Conservation (phyloP, 176 grass and related monocot genomes). For the Zea mays region Zm-B73-REFERENCE-NAM-5.0 NC_050102.1:183947001-183947500, state of each 20-base stretch:
- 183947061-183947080: background rate
- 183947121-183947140: conserved; percentile 62
- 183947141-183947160: conserved; percentile 26
- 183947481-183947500: no score
- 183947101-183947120: conserved; percentile 31
- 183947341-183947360: conserved; percentile 73
- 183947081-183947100: conserved; percentile 18
- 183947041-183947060: conserved; percentile 41
- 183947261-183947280: conserved; percentile 73
- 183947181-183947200: background rate
- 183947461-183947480: no score
- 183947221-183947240: conserved; percentile 26
- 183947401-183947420: no score
- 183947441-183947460: no score
- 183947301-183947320: conserved; percentile 82
- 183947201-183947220: background rate
- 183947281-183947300: conserved; percentile 60
- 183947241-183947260: conserved; percentile 41
- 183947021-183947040: conserved; percentile 10
- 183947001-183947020: conserved; percentile 13
- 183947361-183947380: conserved; percentile 49
- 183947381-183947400: no score
- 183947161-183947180: conserved; percentile 26
- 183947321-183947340: conserved; percentile 57
- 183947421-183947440: no score